These are phyloP conservation scores for Pythium rhizo-oryzae DNA, from an alignment of 352 stramenopile species.

Conservation along the genomic window DNA sequence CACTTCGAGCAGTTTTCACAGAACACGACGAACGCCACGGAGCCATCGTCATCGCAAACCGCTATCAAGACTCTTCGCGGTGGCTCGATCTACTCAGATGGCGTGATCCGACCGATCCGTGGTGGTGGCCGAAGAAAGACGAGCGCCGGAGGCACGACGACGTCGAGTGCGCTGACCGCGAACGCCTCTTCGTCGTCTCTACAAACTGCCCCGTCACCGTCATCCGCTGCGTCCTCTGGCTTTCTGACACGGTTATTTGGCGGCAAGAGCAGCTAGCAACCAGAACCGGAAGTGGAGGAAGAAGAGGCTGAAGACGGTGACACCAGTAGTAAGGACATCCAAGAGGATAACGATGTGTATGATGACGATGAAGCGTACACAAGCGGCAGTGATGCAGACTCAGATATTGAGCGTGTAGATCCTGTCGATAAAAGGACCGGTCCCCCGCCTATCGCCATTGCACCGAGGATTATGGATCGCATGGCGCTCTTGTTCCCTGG, in stretches of 20 bases:
- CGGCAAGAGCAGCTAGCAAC: constrained; percentile 28
- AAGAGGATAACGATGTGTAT: background rate
- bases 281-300: constrained; percentile 13
- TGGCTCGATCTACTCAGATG: constrained; percentile 66
- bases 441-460: constrained; percentile 1
- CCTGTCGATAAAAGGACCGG: background rate
- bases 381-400: background rate
- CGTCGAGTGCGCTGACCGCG: background rate
- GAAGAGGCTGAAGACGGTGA: background rate
- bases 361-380: constrained; percentile 4
- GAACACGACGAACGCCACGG: constrained; percentile 41
- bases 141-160: constrained; percentile 16
- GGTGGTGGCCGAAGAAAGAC: constrained; percentile 70
- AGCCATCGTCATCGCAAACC: constrained; percentile 33
- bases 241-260: constrained; percentile 37
- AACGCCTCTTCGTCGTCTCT: constrained; percentile 17
- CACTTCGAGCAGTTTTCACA: constrained; percentile 77
- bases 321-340: background rate
- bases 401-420: background rate
- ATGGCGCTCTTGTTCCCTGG: constrained; percentile 29
- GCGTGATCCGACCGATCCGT: constrained; percentile 75
- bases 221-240: constrained; percentile 27
- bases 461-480: constrained; percentile 20
- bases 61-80: constrained; percentile 74
- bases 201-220: constrained; percentile 28